These are phyloP conservation scores for Mycena venus DNA, from an alignment of 768 basidiomycete genomes.

Conservation along the genomic window DNA sequence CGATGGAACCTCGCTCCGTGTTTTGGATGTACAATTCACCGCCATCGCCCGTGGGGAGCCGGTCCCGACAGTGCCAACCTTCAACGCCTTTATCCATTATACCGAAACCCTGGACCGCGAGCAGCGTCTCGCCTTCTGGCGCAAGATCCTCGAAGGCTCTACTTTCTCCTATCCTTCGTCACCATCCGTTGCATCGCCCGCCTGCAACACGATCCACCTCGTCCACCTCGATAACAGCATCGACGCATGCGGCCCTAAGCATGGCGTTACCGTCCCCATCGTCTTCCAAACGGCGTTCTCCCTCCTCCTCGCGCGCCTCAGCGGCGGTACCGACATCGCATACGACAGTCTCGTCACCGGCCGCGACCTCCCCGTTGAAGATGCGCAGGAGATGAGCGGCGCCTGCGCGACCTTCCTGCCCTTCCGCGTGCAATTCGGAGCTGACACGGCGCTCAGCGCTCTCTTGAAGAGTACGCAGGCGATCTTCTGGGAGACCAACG, in stretches of 20 bases:
- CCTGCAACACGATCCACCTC: neutral
- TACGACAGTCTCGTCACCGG: conserved; percentile 24
- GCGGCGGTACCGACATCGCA: neutral
- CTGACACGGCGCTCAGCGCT: neutral
- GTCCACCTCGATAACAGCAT: neutral
- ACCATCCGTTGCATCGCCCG: neutral
- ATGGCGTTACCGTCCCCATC: conserved; percentile 1
- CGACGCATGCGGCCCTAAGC: neutral
- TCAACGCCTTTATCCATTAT: conserved; percentile 8
- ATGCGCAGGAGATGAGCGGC: conserved; percentile 20
- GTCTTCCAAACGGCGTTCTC: conserved; percentile 21
- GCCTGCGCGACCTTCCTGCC: conserved; percentile 22
- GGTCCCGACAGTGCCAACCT: neutral
- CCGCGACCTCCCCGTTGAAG: conserved; percentile 14
- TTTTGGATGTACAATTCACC: conserved; percentile 15
- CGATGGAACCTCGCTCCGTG: conserved; percentile 6
- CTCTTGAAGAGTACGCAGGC: conserved; percentile 8
- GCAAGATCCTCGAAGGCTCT: conserved; percentile 1
- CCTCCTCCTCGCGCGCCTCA: neutral
- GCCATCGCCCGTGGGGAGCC: conserved; percentile 15
- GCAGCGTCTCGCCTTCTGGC: conserved; percentile 6
- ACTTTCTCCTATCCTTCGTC: neutral
- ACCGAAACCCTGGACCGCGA: neutral
- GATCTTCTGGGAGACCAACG: conserved; percentile 20
- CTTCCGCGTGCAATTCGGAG: conserved; percentile 2